Evolutionary conservation across 495 filamentous ascomycete species (phyloP).

Genomic region (Talaromyces thailandensis): DNA sequence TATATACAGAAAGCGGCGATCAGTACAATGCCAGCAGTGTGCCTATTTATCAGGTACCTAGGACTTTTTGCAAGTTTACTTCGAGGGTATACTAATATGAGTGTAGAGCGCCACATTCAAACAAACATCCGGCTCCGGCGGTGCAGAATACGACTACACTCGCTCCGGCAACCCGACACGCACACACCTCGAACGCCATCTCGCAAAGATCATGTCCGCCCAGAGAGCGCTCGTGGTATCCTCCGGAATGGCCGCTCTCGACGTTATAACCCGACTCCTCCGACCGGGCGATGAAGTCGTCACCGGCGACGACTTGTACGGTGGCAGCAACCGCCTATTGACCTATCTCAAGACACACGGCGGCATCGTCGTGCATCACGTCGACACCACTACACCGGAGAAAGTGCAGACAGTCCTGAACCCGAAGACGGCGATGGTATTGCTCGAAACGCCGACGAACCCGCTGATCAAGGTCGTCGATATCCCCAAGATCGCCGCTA

Average conservation of each 20-base stretch:
- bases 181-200: conserved; percentile 90
- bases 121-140: conserved; percentile 70
- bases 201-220: conserved; percentile 98
- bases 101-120: conserved; percentile 89
- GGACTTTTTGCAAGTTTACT: neutral
- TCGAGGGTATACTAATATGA: neutral
- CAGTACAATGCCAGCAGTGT: conserved; percentile 93
- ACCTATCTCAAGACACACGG: conserved; percentile 81
- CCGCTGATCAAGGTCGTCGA: conserved; percentile 97
- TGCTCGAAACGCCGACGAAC: conserved; percentile 94
- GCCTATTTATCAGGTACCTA: conserved; percentile 78
- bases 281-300: conserved; percentile 94
- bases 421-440: conserved; percentile 85
- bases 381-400: conserved; percentile 77
- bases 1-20: conserved; percentile 90
- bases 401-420: conserved; percentile 58
- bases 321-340: conserved; percentile 87
- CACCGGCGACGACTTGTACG: conserved; percentile 94
- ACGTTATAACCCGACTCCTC: conserved; percentile 91
- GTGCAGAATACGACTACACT: conserved; percentile 92
- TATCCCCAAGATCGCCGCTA: conserved; percentile 64
- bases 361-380: conserved; percentile 89
- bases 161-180: conserved; percentile 93
- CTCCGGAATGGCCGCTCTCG: conserved; percentile 93
- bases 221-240: conserved; percentile 84